Evolutionary conservation across 768 basidiomycete genomes (phyloP).

Genomic region (Suillus hirtellus): DNA sequence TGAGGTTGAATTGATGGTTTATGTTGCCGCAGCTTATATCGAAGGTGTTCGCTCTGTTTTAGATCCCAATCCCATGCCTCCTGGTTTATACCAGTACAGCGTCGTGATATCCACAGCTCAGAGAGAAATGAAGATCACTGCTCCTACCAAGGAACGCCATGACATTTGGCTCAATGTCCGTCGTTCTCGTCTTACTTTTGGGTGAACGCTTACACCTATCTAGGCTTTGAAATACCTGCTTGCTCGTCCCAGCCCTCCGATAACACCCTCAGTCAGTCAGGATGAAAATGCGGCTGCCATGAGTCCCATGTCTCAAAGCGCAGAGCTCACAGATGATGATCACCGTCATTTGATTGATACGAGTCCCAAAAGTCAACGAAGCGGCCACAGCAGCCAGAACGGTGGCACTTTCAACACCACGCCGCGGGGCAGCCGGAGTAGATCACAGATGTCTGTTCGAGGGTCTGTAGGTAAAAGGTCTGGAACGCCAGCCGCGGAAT

Average conservation of each 20-base stretch:
- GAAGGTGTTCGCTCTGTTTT: constrained; percentile 90
- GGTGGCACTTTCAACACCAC: constrained; percentile 74
- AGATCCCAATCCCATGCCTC: constrained; percentile 95
- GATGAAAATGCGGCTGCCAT: constrained; percentile 37
- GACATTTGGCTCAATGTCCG: constrained; percentile 94
- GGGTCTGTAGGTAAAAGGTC: constrained; percentile 82
- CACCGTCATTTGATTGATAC: constrained; percentile 47
- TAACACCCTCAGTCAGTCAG: constrained; percentile 27
- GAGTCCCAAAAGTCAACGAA: constrained; percentile 77
- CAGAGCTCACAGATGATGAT: constrained; percentile 52
- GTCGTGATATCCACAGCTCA: constrained; percentile 91
- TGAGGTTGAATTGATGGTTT: constrained; percentile 11
- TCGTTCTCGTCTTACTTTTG: constrained; percentile 18
- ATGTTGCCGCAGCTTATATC: constrained; percentile 70
- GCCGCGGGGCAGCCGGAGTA: constrained; percentile 74
- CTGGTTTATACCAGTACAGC: constrained; percentile 89
- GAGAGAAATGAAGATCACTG: constrained; percentile 98
- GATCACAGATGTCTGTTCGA: constrained; percentile 70
- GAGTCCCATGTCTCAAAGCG: constrained; percentile 49
- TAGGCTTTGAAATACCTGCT: constrained; percentile 93
- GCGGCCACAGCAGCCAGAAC: constrained; percentile 56
- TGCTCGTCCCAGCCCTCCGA: constrained; percentile 57
- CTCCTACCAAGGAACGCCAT: constrained; percentile 91
- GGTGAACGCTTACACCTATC: constrained; percentile 11
- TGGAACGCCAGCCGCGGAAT: constrained; percentile 91